These are phyloP conservation scores for Rhizomucor pusillus DNA, from an alignment of 371 early-diverging fungal species.

Conservation along the genomic window DNA sequence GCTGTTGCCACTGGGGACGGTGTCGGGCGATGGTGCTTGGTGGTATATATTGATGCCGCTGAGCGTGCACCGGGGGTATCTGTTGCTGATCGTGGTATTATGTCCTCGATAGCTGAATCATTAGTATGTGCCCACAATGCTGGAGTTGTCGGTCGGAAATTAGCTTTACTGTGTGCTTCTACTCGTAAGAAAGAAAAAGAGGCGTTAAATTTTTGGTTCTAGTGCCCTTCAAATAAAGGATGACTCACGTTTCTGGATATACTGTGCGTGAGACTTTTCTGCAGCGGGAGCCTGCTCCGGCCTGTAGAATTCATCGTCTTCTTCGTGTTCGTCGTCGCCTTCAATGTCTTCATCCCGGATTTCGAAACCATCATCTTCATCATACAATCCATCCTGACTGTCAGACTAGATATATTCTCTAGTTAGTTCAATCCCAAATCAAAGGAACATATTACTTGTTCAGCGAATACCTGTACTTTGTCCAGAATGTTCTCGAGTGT, in stretches of 20 bases:
- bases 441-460: not conserved
- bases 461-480: constrained; percentile 19
- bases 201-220: constrained; percentile 5
- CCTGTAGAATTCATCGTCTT: not conserved
- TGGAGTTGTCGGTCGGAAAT: constrained; percentile 17
- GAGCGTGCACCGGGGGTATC: not conserved
- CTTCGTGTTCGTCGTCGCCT: not conserved
- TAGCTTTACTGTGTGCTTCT: too few species aligned
- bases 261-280: too few species aligned
- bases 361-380: too few species aligned
- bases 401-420: too few species aligned
- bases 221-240: not conserved
- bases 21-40: not conserved
- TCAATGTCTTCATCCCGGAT: not conserved
- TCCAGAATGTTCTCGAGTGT: constrained; percentile 13
- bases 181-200: too few species aligned
- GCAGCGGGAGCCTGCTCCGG: constrained; percentile 2
- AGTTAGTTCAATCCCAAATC: not conserved
- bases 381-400: too few species aligned
- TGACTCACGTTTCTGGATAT: too few species aligned
- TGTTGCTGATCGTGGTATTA: constrained; percentile 1
- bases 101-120: constrained; percentile 8
- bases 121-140: constrained; percentile 16
- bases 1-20: not conserved
- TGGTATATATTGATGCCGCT: not conserved